Evolutionary conservation across 768 basidiomycete species (phyloP), one percentile per base, ranked within the genome.

Genomic region (Xerocomus brunneocitrinus): DNA sequence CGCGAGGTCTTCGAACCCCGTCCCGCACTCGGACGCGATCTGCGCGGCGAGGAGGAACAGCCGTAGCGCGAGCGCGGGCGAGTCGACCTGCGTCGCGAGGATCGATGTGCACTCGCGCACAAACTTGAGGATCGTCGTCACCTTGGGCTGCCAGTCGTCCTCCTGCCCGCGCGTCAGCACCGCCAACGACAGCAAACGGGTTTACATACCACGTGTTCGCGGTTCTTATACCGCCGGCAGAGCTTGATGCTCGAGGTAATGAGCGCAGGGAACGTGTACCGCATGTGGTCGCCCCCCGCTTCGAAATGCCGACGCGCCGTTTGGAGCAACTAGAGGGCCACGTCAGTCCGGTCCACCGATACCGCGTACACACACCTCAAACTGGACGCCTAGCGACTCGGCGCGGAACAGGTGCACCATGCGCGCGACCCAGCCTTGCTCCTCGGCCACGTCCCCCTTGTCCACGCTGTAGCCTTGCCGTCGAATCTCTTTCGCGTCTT

Each of bases 371-470:
- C 83, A 27, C 55, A 91, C 95, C 79, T 94, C 87, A 59, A 93
- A 95, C 63, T 99, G 97, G 13, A 86, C 81, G 60, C 81, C 88
- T 58, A 98, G 68, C 27, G 90, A 88, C 47, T 97, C 92, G 0
- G 91, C 80, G 22, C 86, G 76, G 82, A 98, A 97, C 31, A 98
- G 69, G 75, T 99, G 97, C 3, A 98, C 89, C 91, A 98, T 98
- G 57, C 95, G 76, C 38, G 97, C 95, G 14, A 98, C 84, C 97
- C 97, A 99, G 0, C 97, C 97, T 63, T 99, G 97, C 69, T 99
- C 97, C 69, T 99, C 97, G 0, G 94, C 95, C 75, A 94, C 79
- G 65, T 98, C 95, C 67, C 95, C 91, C 47, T 85, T 72, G 67
- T 95, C 95, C 48, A 80, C 62, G 28, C 76, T 73, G 59, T 84